Percentiles rank a stretch among this genome's conserved stretches.
Evolutionary conservation across 306 rosid genomes (phyloP).

Genomic region (Purshia tridentata): DNA sequence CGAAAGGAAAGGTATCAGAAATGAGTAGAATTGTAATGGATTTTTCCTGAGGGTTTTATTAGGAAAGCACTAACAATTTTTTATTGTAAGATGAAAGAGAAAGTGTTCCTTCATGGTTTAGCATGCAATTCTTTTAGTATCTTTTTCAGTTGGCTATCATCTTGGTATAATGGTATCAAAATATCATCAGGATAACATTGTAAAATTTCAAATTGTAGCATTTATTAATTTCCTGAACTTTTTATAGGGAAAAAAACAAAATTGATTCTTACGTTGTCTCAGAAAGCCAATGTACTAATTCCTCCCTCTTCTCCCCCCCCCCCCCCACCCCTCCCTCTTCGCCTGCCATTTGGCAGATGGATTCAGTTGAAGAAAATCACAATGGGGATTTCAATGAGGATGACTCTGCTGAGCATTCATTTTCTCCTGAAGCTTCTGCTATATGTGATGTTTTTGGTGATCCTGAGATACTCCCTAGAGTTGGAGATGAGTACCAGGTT

Average conservation of each 20-base stretch:
- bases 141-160: slow-evolving; percentile 12
- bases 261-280: slow-evolving; percentile 18
- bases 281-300: neutral
- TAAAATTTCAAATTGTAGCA: neutral
- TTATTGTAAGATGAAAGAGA: neutral
- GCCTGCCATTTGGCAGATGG: slow-evolving; percentile 54
- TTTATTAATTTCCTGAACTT: neutral
- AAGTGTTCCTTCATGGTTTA: neutral
- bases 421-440: slow-evolving; percentile 46
- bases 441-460: slow-evolving; percentile 54
- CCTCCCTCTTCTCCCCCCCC: neutral
- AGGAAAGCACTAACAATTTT: neutral
- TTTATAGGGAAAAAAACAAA: neutral
- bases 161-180: neutral
- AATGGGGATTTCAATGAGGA: slow-evolving; percentile 36
- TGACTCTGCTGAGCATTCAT: slow-evolving; percentile 46
- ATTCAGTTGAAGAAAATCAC: slow-evolving; percentile 36
- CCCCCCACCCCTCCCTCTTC: neutral
- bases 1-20: neutral
- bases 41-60: neutral
- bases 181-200: neutral
- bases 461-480: slow-evolving; percentile 64
- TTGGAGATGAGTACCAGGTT: slow-evolving; percentile 71
- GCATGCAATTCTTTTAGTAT: neutral
- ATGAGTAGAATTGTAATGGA: neutral